Base-by-base conservation (phyloP, 2,329 filamentous ascomycete genomes). In the Fusarium nisikadoi region DNA sequence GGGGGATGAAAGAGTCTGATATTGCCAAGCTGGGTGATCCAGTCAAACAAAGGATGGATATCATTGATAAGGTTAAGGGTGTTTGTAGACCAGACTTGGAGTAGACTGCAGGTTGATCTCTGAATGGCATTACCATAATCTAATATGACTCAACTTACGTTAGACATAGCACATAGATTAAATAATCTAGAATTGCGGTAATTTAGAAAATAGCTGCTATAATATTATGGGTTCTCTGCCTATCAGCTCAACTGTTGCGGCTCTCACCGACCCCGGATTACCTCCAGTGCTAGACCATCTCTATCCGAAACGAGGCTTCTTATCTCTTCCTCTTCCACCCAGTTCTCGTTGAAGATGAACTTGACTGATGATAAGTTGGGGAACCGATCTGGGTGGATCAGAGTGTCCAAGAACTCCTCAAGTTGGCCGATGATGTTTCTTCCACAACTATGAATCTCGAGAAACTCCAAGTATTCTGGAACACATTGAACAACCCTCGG, bases 181-280 rank as follows among this genome's bases (percentile, higher is more conserved):
- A 16, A 16, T 16, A 23, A 23, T 14, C 8, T 23, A 16, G 1
- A 8, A 10, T 16, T 16, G 6, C 2, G 13, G 14, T 23, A 6
- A 17, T 42, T 16, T 1, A 23, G 1, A 23, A 11, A 16, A 10
- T 0, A 2, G 6, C 9, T 17, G 9, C 41, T 12, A 17, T 23
- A 2, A 0, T 19, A 16, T 12, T 12, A 29, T 4, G 0, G 2
- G 14, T 12, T 8, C 5, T 3, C 20, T 3, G 1, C 14, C 14
- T 6, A 5, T 17, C 2, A 14, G 0, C 6, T 31, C 20, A 23
- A 23, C 29, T 31, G 13, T 49, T 7, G 3, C 2, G 35, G 9
- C 20, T 6, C 5, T 25, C 4, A 7, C n/a, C 1, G 8, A 36
- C 47, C 5, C 1, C 17, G 31, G 8, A 6, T 8, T 3, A 27